These are phyloP conservation scores for Parachlorella kessleri DNA, from an alignment of 139 green algal species.

Conservation along the genomic window DNA sequence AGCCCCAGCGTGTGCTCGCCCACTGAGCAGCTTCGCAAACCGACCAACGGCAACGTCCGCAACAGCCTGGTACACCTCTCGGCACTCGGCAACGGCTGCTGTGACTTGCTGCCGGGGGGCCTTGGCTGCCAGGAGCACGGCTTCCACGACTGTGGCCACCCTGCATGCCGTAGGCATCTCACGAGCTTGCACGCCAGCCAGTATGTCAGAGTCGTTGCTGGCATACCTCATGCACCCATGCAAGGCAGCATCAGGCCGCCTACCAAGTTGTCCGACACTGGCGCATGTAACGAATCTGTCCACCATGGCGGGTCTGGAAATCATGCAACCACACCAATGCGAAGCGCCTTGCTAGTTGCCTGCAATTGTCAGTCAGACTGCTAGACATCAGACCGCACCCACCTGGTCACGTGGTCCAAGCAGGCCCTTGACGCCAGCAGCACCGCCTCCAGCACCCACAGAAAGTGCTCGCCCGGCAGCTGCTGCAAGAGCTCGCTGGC, in stretches of 20 bases:
- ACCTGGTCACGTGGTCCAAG: slow-evolving; percentile 38
- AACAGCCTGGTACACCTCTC: slow-evolving; percentile 47
- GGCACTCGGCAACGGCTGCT: slow-evolving; percentile 19
- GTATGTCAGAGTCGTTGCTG: not conserved
- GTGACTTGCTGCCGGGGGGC: slow-evolving; percentile 4
- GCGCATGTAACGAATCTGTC: too few species aligned
- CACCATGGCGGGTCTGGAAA: too few species aligned
- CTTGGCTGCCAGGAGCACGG: slow-evolving; percentile 28
- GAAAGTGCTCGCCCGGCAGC: slow-evolving; percentile 56
- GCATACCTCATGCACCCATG: too few species aligned
- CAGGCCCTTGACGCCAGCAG: slow-evolving; percentile 43
- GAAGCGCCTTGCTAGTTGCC: too few species aligned
- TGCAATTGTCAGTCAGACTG: too few species aligned
- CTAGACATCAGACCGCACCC: not conserved
- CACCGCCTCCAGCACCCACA: slow-evolving; percentile 60
- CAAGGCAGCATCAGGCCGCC: too few species aligned
- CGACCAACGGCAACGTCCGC: slow-evolving; percentile 68
- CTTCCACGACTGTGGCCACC: slow-evolving; percentile 7
- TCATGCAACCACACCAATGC: too few species aligned
- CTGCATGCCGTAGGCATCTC: not conserved
- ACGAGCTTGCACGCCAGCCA: not conserved
- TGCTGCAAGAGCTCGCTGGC: slow-evolving; percentile 13
- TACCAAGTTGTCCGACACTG: too few species aligned
- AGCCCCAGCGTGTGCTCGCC: slow-evolving; percentile 29
- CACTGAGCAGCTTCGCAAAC: slow-evolving; percentile 75